Percentiles rank a stretch among this genome's conserved stretches.
These are phyloP conservation scores for Cercis canadensis DNA, from an alignment of 306 rosid genomes.

Conservation along the genomic window DNA sequence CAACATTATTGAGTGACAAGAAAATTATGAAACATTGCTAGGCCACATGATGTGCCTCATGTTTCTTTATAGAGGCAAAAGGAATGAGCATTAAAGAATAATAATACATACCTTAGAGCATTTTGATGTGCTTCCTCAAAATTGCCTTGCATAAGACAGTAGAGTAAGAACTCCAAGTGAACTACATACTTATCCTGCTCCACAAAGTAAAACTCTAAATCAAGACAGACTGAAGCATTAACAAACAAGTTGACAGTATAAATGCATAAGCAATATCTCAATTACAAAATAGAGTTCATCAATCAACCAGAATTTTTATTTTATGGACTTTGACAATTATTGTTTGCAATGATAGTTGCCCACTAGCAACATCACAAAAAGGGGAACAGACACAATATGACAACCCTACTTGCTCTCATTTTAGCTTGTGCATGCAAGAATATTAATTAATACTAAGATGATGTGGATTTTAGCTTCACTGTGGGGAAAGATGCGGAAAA, in stretches of 20 bases:
- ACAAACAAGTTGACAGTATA: constrained; percentile 19
- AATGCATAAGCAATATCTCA: constrained; percentile 5
- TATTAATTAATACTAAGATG: no score
- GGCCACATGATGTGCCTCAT: constrained; percentile 14
- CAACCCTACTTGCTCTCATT: no score
- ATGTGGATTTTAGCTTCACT: no score
- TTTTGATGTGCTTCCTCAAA: constrained; percentile 57
- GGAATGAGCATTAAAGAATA: constrained; percentile 13
- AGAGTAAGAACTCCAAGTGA: constrained; percentile 62
- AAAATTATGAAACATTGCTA: constrained; percentile 18
- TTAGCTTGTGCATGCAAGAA: no score
- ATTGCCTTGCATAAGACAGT: constrained; percentile 61
- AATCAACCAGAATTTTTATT: background rate
- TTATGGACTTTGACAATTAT: constrained; percentile 1
- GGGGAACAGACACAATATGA: no score
- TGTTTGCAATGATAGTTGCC: constrained; percentile 15
- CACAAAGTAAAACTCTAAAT: constrained; percentile 38
- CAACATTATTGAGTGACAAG: constrained; percentile 16
- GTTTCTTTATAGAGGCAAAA: constrained; percentile 24
- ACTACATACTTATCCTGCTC: constrained; percentile 64
- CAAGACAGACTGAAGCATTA: constrained; percentile 22
- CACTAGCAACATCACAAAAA: no score
- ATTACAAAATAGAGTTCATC: constrained; percentile 22
- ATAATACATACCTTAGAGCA: constrained; percentile 57
- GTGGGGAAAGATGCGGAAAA: no score